phyloP scores from a whole-genome alignment of 176 grass and related monocot genomes.

The Juncus inflexus region DNA sequence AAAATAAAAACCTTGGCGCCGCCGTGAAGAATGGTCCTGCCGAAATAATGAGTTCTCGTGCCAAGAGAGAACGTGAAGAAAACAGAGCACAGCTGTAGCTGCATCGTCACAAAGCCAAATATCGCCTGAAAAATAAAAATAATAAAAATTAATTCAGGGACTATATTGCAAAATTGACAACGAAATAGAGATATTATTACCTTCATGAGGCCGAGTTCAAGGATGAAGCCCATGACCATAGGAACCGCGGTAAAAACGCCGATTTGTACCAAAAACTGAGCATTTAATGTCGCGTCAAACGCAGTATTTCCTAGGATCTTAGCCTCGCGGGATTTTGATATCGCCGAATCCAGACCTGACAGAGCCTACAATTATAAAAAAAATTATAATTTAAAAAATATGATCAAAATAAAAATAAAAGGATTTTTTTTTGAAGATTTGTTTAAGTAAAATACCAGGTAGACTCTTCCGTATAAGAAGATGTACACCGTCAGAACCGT shows the following conservation, averaged over 20 bases:
- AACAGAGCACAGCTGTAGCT: slow-evolving; percentile 88
- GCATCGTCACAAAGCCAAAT: slow-evolving; percentile 88
- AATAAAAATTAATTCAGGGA: slow-evolving; percentile 14
- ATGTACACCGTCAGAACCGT: slow-evolving; percentile 50
- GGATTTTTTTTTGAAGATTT: no score
- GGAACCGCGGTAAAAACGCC: slow-evolving; percentile 95
- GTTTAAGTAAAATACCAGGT: slow-evolving; percentile 32
- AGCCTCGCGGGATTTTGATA: slow-evolving; percentile 44
- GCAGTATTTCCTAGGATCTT: slow-evolving; percentile 67
- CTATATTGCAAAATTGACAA: slow-evolving; percentile 11
- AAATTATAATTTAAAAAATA: slow-evolving; percentile 21
- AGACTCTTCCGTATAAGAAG: slow-evolving; percentile 47
- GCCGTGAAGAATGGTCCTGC: slow-evolving; percentile 97
- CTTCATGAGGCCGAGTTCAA: slow-evolving; percentile 80
- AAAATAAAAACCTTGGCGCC: slow-evolving; percentile 62
- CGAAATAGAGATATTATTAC: slow-evolving; percentile 24
- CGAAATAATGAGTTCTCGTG: slow-evolving; percentile 97
- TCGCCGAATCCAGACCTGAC: slow-evolving; percentile 79
- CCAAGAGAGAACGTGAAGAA: slow-evolving; percentile 99
- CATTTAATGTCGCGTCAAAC: slow-evolving; percentile 89
- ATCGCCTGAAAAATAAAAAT: slow-evolving; percentile 56
- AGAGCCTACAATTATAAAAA: slow-evolving; percentile 60
- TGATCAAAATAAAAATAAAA: slow-evolving; percentile 14
- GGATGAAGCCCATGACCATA: slow-evolving; percentile 93
- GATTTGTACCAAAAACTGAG: slow-evolving; percentile 96